These are phyloP conservation scores for Scorias spongiosa DNA, from an alignment of 2,329 filamentous ascomycete genomes.

Conservation along the genomic window DNA sequence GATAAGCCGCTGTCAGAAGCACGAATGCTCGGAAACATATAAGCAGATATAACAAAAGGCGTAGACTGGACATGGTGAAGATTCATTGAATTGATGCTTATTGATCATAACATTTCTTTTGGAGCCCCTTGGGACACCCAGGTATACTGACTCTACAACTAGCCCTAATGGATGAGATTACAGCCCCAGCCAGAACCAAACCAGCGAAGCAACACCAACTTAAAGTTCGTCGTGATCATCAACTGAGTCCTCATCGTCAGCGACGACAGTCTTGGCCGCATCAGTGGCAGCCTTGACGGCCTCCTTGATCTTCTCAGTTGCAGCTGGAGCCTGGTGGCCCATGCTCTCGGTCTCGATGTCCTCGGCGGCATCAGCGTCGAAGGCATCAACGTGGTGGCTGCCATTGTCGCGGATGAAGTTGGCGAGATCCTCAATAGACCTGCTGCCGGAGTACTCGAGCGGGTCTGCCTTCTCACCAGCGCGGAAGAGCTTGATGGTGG, in stretches of 20 bases:
- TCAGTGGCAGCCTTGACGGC: conserved; percentile 13
- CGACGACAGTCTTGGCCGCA: conserved; percentile 18
- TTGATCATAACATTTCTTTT: no score
- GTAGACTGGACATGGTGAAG: no score
- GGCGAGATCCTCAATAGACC: conserved; percentile 81
- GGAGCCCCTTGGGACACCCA: no score
- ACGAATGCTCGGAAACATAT: no score
- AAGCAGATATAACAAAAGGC: no score
- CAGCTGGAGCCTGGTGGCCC: conserved; percentile 31
- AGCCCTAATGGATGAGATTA: no score
- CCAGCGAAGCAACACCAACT: background rate
- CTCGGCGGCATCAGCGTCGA: conserved; percentile 36
- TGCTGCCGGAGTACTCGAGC: conserved; percentile 72
- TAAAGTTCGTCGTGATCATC: conserved; percentile 62
- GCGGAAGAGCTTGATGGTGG: conserved; percentile 95
- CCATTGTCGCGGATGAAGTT: conserved; percentile 92
- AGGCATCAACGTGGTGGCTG: conserved; percentile 65
- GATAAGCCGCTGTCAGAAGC: no score
- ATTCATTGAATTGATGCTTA: no score
- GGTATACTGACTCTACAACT: no score
- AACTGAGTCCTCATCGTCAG: conserved; percentile 21
- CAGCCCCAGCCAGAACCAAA: no score
- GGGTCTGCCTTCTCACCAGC: conserved; percentile 77
- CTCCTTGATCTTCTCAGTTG: conserved; percentile 18
- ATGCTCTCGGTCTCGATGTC: conserved; percentile 32